A percentile compares a stretch with the other conserved stretches of the same genome.
Evolutionary conservation across 805 yeast species (phyloP).

Genomic region (Teunomyces aglyptinius): DNA sequence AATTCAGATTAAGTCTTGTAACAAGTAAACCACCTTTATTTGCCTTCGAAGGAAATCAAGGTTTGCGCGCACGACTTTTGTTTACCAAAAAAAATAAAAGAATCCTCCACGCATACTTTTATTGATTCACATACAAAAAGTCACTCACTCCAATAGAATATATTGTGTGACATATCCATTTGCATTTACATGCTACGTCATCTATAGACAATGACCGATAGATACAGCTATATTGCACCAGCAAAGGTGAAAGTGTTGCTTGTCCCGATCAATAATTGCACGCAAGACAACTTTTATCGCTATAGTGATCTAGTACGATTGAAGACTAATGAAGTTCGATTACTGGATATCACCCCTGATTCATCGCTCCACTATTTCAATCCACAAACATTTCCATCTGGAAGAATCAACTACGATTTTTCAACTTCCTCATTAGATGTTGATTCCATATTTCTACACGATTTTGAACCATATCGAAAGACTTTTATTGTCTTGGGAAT

Average conservation of each 20-base stretch:
- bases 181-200: not conserved
- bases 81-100: not conserved
- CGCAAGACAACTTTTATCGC: conserved; percentile 38
- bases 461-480: conserved; percentile 86
- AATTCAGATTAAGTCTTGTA: not conserved
- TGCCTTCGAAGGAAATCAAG: not conserved
- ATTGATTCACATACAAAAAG: not conserved
- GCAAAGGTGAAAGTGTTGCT: conserved; percentile 64
- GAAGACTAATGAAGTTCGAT: conserved; percentile 57
- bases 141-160: not conserved
- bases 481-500: conserved; percentile 59
- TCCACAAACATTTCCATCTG: conserved; percentile 83
- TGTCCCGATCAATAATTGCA: conserved; percentile 61
- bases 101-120: not conserved
- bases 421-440: conserved; percentile 45
- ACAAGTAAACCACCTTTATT: not conserved
- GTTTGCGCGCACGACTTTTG: conserved; percentile 3
- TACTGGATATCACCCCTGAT: conserved; percentile 73
- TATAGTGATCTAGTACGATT: conserved; percentile 45
- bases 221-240: conserved; percentile 56
- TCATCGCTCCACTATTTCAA: conserved; percentile 52
- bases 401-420: conserved; percentile 64
- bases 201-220: not conserved
- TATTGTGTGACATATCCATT: not conserved
- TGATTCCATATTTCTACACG: conserved; percentile 70